These are phyloP conservation scores for Diplodia sapinea DNA, from an alignment of 2,329 filamentous ascomycete genomes.

Conservation along the genomic window DNA sequence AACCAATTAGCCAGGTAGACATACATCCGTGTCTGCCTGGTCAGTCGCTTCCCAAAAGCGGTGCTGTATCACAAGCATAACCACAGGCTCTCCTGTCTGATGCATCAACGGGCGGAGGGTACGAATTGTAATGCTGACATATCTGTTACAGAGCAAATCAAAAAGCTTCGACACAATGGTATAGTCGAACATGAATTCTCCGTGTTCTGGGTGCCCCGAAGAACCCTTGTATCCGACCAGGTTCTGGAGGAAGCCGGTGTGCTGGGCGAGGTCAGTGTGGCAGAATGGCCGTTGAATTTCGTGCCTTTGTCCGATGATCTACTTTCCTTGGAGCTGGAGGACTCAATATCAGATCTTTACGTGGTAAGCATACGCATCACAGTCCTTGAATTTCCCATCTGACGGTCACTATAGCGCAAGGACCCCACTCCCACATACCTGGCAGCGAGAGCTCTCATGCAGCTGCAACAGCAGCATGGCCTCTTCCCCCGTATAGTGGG, in stretches of 20 bases:
- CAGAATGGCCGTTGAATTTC: conserved; percentile 86
- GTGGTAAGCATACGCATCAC: conserved; percentile 58
- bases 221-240: conserved; percentile 88
- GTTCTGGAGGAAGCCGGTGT: conserved; percentile 92
- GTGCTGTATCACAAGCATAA: conserved; percentile 14
- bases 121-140: conserved; percentile 56
- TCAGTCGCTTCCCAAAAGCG: conserved; percentile 25
- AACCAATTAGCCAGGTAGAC: conserved; percentile 24
- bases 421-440: conserved; percentile 91
- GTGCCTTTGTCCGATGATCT: conserved; percentile 91
- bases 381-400: conserved; percentile 34
- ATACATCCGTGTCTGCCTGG: conserved; percentile 10
- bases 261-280: conserved; percentile 86
- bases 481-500: conserved; percentile 93
- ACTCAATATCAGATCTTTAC: conserved; percentile 86
- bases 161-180: conserved; percentile 83
- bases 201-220: conserved; percentile 92
- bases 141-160: conserved; percentile 77
- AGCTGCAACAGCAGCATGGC: conserved; percentile 87
- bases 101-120: conserved; percentile 1
- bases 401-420: conserved; percentile 63
- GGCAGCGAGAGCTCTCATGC: conserved; percentile 90
- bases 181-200: conserved; percentile 94
- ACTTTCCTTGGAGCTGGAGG: conserved; percentile 85
- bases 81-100: conserved; percentile 19